Evolutionary conservation across 139 green algal species (phyloP).

Genomic region (Closterium sp.): DNA sequence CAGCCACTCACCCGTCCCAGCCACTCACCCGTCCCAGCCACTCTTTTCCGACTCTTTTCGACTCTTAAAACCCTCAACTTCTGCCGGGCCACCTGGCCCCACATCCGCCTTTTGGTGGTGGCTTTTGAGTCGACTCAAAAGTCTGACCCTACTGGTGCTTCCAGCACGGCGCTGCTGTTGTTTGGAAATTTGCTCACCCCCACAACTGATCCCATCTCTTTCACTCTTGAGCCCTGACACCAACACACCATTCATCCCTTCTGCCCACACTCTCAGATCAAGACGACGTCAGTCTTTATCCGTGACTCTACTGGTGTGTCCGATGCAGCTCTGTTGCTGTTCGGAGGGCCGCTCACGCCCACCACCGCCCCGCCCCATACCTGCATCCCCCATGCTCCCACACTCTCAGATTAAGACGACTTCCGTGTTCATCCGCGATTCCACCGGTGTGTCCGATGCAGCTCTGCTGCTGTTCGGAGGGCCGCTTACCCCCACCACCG

Average conservation of each 20-base stretch:
- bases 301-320: slow-evolving; percentile 11
- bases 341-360: background rate
- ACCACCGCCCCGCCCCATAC: no score
- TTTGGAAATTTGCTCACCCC: slow-evolving; percentile 5
- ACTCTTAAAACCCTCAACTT: no score
- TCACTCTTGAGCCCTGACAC: background rate
- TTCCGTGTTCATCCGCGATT: slow-evolving; percentile 11
- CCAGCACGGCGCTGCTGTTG: slow-evolving; percentile 11
- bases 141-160: slow-evolving; percentile 21
- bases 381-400: no score
- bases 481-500: background rate
- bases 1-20: no score
- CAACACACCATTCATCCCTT: background rate
- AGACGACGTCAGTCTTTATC: slow-evolving; percentile 22
- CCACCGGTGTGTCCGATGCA: slow-evolving; percentile 15
- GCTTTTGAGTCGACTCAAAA: no score
- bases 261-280: slow-evolving; percentile 5
- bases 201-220: no score
- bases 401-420: slow-evolving; percentile 25
- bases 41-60: no score
- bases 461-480: slow-evolving; percentile 28
- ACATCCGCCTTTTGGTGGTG: no score
- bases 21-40: no score
- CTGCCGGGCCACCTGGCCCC: no score
- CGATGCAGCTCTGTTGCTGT: slow-evolving; percentile 22